A percentile compares a stretch with the other conserved stretches of the same genome.
phyloP scores from a whole-genome alignment of 1,139 yeast species.

The Suhomyces guaymorum region DNA sequence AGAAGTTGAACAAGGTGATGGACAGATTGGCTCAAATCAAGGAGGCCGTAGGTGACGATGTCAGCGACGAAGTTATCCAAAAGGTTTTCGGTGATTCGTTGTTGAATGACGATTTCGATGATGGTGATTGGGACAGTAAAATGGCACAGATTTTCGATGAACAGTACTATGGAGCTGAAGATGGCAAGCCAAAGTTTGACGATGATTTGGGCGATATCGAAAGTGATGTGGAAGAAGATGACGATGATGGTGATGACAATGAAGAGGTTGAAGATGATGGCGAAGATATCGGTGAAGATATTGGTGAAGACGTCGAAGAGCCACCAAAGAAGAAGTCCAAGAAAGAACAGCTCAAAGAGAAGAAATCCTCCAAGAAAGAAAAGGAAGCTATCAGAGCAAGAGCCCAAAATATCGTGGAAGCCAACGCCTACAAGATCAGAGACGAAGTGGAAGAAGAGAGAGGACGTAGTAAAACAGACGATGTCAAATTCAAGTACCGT shows the following conservation, averaged over 20 bases:
- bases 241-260: constrained; percentile 22
- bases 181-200: constrained; percentile 43
- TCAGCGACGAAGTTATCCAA: constrained; percentile 60
- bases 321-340: constrained; percentile 44
- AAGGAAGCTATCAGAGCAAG: constrained; percentile 60
- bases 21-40: constrained; percentile 76
- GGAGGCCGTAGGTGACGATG: constrained; percentile 80
- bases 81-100: constrained; percentile 71
- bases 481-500: constrained; percentile 73
- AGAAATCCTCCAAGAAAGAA: constrained; percentile 62
- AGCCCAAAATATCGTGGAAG: constrained; percentile 71
- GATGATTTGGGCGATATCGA: constrained; percentile 27
- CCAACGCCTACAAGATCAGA: constrained; percentile 42
- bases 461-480: constrained; percentile 50
- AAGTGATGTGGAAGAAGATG: constrained; percentile 28
- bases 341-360: constrained; percentile 53
- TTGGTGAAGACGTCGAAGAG: constrained; percentile 37
- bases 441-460: constrained; percentile 70
- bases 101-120: constrained; percentile 86
- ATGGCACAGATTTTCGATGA: constrained; percentile 87
- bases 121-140: constrained; percentile 86
- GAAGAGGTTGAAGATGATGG: constrained; percentile 20
- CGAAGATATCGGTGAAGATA: constrained; percentile 32
- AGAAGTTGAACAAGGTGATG: constrained; percentile 74
- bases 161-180: constrained; percentile 65